phyloP scores from a whole-genome alignment of 768 basidiomycete genomes.

The Amanita pseudoporphyria region DNA sequence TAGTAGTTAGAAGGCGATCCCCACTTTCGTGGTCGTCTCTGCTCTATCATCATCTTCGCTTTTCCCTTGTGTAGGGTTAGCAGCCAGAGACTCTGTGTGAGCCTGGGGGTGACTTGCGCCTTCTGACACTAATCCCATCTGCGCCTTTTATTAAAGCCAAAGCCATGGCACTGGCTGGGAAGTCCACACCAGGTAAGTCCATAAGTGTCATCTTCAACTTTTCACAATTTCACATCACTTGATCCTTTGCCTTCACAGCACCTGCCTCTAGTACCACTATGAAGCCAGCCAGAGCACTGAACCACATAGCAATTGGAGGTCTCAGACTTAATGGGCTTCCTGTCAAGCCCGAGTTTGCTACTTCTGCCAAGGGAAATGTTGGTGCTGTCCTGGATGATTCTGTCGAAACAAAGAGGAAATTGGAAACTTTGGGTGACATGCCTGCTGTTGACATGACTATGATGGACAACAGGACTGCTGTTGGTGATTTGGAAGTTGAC shows the following conservation, averaged over 20 bases:
- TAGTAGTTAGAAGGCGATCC: too few relatives aligned
- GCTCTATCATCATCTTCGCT: too few relatives aligned
- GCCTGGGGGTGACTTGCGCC: too few relatives aligned
- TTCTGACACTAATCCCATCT: too few relatives aligned
- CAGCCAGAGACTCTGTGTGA: too few relatives aligned
- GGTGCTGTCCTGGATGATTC: slow-evolving; percentile 74
- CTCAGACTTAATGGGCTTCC: slow-evolving; percentile 82
- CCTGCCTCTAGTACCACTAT: slow-evolving; percentile 24
- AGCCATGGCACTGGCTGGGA: too few relatives aligned
- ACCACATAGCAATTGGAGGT: slow-evolving; percentile 65
- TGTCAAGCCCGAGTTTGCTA: slow-evolving; percentile 66
- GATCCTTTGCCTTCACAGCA: slow-evolving; percentile 30
- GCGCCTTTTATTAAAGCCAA: too few relatives aligned
- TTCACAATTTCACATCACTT: too few relatives aligned
- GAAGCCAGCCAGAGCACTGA: slow-evolving; percentile 46
- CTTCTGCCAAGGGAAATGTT: slow-evolving; percentile 40
- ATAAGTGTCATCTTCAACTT: too few relatives aligned
- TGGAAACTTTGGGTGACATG: slow-evolving; percentile 82
- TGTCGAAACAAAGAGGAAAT: slow-evolving; percentile 76
- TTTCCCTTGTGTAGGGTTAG: too few relatives aligned
- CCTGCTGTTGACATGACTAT: slow-evolving; percentile 92
- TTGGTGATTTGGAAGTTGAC: slow-evolving; percentile 82
- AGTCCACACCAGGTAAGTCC: too few relatives aligned
- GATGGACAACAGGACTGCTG: slow-evolving; percentile 60
- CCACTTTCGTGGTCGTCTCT: too few relatives aligned